Evolutionary conservation across 257 asterid genomes (phyloP).

Genomic region (Leptodermis oblonga): DNA sequence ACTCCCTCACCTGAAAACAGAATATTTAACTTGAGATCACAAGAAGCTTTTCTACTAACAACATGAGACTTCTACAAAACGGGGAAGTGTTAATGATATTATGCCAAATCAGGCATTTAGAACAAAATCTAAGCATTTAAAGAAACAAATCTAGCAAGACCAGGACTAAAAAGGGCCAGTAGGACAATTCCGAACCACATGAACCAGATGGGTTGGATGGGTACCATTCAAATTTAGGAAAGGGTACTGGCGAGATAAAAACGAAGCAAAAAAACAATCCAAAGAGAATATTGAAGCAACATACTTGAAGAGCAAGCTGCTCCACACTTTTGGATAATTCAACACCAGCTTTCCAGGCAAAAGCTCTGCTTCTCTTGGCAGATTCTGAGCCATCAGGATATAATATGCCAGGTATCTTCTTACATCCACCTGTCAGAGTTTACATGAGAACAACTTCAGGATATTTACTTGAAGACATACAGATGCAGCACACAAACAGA

Average conservation of each 20-base stretch:
- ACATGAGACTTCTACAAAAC: neutral
- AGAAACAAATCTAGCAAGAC: neutral
- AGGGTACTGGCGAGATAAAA: neutral
- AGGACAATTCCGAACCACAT: neutral
- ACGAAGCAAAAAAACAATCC: slow-evolving; percentile 3
- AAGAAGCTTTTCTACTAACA: neutral
- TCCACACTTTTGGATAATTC: slow-evolving; percentile 75
- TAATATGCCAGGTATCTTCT: slow-evolving; percentile 69
- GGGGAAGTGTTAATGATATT: neutral
- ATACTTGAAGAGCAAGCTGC: slow-evolving; percentile 91
- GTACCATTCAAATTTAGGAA: neutral
- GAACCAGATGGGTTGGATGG: neutral
- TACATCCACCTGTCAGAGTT: slow-evolving; percentile 65
- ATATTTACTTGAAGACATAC: neutral
- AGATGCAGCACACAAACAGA: slow-evolving; percentile 17
- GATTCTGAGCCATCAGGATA: slow-evolving; percentile 83
- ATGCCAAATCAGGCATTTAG: neutral
- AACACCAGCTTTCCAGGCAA: slow-evolving; percentile 91
- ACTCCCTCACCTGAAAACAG: slow-evolving; percentile 73
- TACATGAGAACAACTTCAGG: neutral
- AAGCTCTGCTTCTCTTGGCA: slow-evolving; percentile 69
- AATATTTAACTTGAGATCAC: neutral
- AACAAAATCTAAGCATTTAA: neutral
- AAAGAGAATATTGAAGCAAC: slow-evolving; percentile 18
- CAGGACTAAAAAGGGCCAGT: neutral